Conservation (phyloP, 305 asterid genomes). For the Nicotiana rustica region DNA sequence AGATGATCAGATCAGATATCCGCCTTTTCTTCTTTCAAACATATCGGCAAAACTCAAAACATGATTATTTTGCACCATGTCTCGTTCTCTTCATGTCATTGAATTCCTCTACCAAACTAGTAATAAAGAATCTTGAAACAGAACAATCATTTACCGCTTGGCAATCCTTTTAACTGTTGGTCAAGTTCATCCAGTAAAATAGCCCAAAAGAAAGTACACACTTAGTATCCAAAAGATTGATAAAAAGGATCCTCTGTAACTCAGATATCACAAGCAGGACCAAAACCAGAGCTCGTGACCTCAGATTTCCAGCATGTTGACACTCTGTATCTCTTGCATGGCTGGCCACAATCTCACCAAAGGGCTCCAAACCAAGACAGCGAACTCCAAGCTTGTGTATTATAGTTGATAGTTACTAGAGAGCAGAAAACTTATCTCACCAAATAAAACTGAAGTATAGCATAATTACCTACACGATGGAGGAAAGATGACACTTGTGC, state of each 20-base stretch:
- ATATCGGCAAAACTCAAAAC: background rate
- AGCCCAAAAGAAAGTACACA: background rate
- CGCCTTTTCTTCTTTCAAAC: conserved; percentile 30
- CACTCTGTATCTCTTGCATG: background rate
- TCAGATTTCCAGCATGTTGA: background rate
- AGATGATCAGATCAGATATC: too few species aligned
- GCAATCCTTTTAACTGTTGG: conserved; percentile 38
- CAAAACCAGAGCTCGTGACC: background rate
- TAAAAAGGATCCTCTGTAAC: too few species aligned
- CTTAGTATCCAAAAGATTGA: background rate
- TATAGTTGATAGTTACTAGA: background rate
- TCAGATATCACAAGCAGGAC: too few species aligned
- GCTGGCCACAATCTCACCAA: conserved; percentile 26
- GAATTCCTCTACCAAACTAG: conserved; percentile 51
- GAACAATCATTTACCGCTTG: conserved; percentile 44
- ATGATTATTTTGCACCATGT: conserved; percentile 52
- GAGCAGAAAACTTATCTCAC: background rate
- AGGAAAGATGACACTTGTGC: conserved; percentile 4
- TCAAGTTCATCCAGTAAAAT: conserved; percentile 47
- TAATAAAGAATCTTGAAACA: conserved; percentile 52
- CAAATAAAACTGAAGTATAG: background rate
- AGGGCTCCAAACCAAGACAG: background rate
- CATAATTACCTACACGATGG: conserved; percentile 31
- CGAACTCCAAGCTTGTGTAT: background rate
- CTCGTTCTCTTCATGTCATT: conserved; percentile 45